Conservation (phyloP, 2,329 filamentous ascomycete genomes). For the Zymoseptoria crescenta region DNA sequence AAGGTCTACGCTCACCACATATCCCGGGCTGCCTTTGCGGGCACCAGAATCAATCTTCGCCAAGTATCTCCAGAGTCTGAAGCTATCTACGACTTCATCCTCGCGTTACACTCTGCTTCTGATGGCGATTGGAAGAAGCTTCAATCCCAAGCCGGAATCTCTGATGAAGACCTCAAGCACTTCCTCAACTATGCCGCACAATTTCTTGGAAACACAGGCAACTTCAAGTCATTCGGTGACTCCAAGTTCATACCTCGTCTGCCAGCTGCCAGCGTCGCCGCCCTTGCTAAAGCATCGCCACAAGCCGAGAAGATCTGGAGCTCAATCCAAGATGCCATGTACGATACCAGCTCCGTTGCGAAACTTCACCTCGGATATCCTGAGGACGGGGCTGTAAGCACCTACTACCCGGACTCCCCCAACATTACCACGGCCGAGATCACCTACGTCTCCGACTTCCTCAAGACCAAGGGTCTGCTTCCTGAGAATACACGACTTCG, state of each 20-base stretch:
- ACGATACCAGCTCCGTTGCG: conserved; percentile 34
- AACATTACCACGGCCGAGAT: conserved; percentile 44
- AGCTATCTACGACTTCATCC: conserved; percentile 48
- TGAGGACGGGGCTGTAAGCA: conserved; percentile 40
- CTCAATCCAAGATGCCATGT: conserved; percentile 39
- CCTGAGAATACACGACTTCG: conserved; percentile 45
- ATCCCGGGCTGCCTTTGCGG: conserved; percentile 50
- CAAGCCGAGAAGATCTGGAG: conserved; percentile 35
- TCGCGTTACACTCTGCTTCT: conserved; percentile 37
- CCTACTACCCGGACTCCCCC: conserved; percentile 44
- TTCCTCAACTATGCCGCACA: conserved; percentile 39
- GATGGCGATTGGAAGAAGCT: conserved; percentile 43
- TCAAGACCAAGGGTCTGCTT: conserved; percentile 40
- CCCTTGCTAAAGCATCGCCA: conserved; percentile 36
- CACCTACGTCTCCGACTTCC: conserved; percentile 37
- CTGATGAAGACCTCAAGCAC: conserved; percentile 32
- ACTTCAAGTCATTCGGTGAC: conserved; percentile 26
- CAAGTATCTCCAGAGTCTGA: conserved; percentile 47
- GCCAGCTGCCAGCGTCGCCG: conserved; percentile 35
- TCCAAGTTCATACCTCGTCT: conserved; percentile 47
- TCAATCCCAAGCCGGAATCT: conserved; percentile 36
- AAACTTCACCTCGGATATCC: conserved; percentile 45
- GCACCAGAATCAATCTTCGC: conserved; percentile 45
- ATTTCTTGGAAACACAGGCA: conserved; percentile 43
- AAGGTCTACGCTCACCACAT: conserved; percentile 59